These are phyloP conservation scores for Cornus kousa DNA, from an alignment of 148 eudicot genomes.

Conservation along the genomic window DNA sequence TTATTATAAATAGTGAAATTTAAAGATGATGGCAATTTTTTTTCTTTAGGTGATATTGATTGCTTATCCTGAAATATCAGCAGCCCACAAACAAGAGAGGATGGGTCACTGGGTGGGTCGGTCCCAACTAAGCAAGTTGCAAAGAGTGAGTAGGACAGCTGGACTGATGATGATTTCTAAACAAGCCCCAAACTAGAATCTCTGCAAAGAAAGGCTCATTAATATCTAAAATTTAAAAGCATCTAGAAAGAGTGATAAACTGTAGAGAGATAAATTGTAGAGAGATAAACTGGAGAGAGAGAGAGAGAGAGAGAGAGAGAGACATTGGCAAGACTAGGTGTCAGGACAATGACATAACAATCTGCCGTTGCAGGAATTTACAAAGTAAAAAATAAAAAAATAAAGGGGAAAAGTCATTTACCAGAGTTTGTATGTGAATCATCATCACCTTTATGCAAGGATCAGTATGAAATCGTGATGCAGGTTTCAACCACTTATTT, in stretches of 20 bases:
- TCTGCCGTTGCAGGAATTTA: background rate
- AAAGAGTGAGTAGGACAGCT: background rate
- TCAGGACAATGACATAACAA: conserved; percentile 3
- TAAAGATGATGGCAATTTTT: background rate
- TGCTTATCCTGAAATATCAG: background rate
- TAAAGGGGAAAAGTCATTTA: background rate
- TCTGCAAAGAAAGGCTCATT: background rate
- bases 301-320: no score
- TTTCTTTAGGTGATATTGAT: background rate
- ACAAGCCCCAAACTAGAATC: background rate
- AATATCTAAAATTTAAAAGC: background rate
- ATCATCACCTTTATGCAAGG: background rate
- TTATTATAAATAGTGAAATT: background rate
- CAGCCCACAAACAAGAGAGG: background rate
- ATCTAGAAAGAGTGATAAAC: no score
- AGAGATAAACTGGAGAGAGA: background rate
- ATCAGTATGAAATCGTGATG: background rate
- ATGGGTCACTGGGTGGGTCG: background rate
- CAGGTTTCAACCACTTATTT: background rate
- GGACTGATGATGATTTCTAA: background rate
- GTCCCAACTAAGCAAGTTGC: conserved; percentile 4
- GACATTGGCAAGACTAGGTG: no score
- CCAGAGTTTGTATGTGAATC: background rate
- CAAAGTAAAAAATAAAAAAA: background rate
- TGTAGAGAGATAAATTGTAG: background rate